Evolutionary conservation across 768 basidiomycete species (phyloP).

Genomic region (Tubosaeta sp.): DNA sequence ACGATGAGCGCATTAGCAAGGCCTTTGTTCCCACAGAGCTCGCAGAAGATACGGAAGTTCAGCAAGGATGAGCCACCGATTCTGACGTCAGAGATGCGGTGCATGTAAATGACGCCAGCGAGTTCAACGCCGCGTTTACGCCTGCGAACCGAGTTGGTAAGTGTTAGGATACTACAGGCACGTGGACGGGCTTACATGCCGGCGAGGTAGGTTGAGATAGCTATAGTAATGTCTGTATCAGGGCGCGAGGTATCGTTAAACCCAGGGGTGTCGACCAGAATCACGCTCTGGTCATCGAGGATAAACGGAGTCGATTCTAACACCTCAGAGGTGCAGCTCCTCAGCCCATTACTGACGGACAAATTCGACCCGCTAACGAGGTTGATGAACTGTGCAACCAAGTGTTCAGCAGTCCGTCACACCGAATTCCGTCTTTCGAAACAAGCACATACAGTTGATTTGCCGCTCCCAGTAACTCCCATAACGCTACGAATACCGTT

Average conservation of each 20-base stretch:
- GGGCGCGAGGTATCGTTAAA: conserved; percentile 50
- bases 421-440: neutral
- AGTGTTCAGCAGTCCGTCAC: neutral
- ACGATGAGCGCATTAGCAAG: conserved; percentile 47
- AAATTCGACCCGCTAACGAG: conserved; percentile 44
- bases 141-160: conserved; percentile 4
- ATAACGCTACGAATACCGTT: conserved; percentile 24
- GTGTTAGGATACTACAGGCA: neutral
- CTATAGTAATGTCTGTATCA: conserved; percentile 46
- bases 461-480: conserved; percentile 35
- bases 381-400: conserved; percentile 44
- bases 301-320: conserved; percentile 39
- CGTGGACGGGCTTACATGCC: conserved; percentile 20
- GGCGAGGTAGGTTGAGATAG: conserved; percentile 40
- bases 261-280: conserved; percentile 57
- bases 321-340: conserved; percentile 48
- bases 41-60: conserved; percentile 48
- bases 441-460: conserved; percentile 26
- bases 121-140: conserved; percentile 34
- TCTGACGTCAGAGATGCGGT: conserved; percentile 48
- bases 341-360: conserved; percentile 39
- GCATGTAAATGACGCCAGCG: conserved; percentile 51
- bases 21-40: conserved; percentile 46
- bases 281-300: conserved; percentile 40
- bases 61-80: conserved; percentile 45